Evolutionary conservation across 2,329 filamentous ascomycete genomes (phyloP), one percentile per base, ranked within the genome.

Genomic region (Penicillium rolfsii): DNA sequence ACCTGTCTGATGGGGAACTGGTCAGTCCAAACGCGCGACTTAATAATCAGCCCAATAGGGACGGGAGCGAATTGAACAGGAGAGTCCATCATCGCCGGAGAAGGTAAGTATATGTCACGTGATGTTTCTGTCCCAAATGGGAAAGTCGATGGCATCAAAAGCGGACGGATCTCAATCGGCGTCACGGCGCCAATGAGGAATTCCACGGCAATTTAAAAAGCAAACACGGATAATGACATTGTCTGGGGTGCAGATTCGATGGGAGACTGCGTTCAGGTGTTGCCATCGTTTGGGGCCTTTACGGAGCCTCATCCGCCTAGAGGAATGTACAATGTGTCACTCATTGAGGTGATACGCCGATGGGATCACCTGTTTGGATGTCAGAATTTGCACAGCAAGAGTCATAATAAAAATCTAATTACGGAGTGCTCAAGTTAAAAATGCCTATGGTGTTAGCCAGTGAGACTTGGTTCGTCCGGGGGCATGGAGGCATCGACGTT

Each of bases 61-160:
- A 33, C 45, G 49, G 28, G n/a, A 33, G 49, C 24, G n/a, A 46
- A 16, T n/a, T 33, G 30, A 11, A 33, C 8, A 33, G 22, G 2
- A 24, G 35, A 57, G 7, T 16, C 38, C 43, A 45, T 49, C 12
- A 35, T 46, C 43, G 52, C 48, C 19, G 48, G 16, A 24, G 28
- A 52, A n/a, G 46, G 30, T 46, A n/a, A 19, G 2, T 50, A 3
- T 0, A 0, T 0, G 5, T 65, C 66, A 68, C 64, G 66, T 68
- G 66, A 55, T 45, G 1, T 0, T 7, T 0, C 0, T 1, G 19
- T 56, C 60, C 64, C 30, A 36, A 67, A 61, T 58, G 59, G 66
- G 66, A 60, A 67, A 67, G 36, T 36, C 45, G 53, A 22, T 19
- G 45, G n/a, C 53, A 30, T 63, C 24, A 62, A 45, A 66, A 59